These are phyloP conservation scores for Aspergillus brunneoviolaceus DNA, from an alignment of 2,329 filamentous ascomycete genomes.

Conservation along the genomic window DNA sequence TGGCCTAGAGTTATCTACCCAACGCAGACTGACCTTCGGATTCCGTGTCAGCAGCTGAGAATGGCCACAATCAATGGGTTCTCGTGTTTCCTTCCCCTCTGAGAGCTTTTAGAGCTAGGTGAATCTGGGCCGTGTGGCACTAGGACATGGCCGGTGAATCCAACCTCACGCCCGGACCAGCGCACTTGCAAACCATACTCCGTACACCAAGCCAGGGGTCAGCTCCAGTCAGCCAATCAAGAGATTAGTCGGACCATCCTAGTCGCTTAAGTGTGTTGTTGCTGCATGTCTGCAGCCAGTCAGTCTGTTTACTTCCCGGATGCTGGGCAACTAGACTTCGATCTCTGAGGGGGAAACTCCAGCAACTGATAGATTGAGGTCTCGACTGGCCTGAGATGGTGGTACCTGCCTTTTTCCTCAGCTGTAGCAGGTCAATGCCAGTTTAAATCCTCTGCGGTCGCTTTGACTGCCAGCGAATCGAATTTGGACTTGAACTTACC, in stretches of 20 bases:
- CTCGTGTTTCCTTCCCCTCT: neutral
- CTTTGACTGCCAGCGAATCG: neutral
- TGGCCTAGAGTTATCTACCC: too few species aligned
- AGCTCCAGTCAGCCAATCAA: neutral
- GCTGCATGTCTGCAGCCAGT: neutral
- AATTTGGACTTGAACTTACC: neutral
- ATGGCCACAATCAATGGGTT: too few species aligned
- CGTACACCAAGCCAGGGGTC: neutral
- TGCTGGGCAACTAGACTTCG: neutral
- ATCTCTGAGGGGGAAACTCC: neutral
- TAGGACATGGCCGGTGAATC: constrained; percentile 12
- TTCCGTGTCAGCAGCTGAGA: too few species aligned
- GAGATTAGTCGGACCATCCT: neutral
- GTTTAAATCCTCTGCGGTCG: neutral
- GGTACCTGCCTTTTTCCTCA: neutral
- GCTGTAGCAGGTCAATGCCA: neutral
- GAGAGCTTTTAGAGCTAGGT: too few species aligned
- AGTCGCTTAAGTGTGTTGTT: neutral
- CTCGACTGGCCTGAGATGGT: neutral
- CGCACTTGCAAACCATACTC: neutral
- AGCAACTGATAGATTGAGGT: neutral
- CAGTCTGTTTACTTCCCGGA: neutral
- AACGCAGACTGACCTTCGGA: too few species aligned
- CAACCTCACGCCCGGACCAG: constrained; percentile 9
- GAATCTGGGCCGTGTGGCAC: neutral